Evolutionary conservation across 805 yeast species (phyloP).

Genomic region (Brettanomyces sp.): DNA sequence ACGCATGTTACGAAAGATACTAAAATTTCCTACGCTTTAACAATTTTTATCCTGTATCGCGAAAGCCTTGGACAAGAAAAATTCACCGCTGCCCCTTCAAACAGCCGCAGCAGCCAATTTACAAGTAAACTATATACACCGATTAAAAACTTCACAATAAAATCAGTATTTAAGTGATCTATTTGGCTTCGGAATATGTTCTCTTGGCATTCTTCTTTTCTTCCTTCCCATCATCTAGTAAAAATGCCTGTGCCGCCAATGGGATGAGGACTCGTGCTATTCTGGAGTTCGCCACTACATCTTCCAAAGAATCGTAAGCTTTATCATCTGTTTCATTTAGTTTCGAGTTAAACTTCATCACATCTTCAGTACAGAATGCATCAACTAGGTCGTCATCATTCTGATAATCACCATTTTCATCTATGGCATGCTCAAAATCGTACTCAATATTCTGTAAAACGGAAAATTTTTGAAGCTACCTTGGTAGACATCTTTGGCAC

Average conservation of each 20-base stretch:
- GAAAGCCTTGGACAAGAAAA: no score
- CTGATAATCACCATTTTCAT: conserved; percentile 17
- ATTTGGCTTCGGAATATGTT: background rate
- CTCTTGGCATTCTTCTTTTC: background rate
- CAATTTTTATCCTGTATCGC: no score
- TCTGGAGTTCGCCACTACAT: conserved; percentile 16
- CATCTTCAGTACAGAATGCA: conserved; percentile 20
- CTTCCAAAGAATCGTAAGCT: conserved; percentile 9
- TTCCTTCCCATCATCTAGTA: conserved; percentile 11
- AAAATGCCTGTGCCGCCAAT: conserved; percentile 25
- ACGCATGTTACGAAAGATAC: no score
- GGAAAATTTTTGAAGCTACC: conserved; percentile 23
- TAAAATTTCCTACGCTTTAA: no score
- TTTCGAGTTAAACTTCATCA: conserved; percentile 16
- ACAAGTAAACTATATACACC: no score
- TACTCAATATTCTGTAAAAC: conserved; percentile 28
- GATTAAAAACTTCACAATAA: no score
- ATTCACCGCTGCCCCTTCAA: no score
- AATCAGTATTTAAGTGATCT: no score
- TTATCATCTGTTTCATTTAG: conserved; percentile 8
- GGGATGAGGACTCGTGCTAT: conserved; percentile 25
- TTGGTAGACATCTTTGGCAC: conserved; percentile 11
- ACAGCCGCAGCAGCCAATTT: no score
- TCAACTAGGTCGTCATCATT: conserved; percentile 21
- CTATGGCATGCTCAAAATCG: conserved; percentile 23